Conservation (phyloP, 768 basidiomycete species). For the Suillus spraguei region DNA sequence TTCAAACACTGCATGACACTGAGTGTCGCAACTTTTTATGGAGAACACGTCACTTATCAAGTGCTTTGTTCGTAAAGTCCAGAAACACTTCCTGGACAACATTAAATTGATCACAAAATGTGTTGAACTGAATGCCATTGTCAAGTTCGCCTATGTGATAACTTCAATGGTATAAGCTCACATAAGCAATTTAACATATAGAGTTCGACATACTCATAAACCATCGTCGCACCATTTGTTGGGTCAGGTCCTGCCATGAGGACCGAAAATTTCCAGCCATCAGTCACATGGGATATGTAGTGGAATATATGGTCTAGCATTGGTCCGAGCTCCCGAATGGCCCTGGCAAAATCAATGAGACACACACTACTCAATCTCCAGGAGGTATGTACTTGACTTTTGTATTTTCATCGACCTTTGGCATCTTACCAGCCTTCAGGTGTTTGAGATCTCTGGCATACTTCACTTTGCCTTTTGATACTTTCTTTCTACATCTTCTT, state of each 20-base stretch:
- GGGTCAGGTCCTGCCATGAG: background rate
- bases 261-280: background rate
- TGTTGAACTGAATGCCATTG: background rate
- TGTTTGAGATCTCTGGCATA: background rate
- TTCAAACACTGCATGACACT: background rate
- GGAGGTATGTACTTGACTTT: background rate
- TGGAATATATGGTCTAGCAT: background rate
- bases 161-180: background rate
- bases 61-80: background rate
- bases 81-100: background rate
- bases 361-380: background rate
- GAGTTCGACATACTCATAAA: background rate
- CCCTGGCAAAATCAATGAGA: background rate
- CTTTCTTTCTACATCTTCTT: background rate
- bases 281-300: background rate
- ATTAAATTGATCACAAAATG: background rate
- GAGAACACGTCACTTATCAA: background rate
- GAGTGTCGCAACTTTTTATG: background rate
- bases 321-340: background rate
- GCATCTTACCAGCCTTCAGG: background rate
- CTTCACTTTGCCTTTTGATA: background rate
- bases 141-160: background rate
- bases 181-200: background rate
- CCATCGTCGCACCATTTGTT: background rate
- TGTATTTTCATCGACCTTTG: background rate